phyloP scores from a whole-genome alignment of 2,329 filamentous ascomycete genomes.

The Beauveria sp. region DNA sequence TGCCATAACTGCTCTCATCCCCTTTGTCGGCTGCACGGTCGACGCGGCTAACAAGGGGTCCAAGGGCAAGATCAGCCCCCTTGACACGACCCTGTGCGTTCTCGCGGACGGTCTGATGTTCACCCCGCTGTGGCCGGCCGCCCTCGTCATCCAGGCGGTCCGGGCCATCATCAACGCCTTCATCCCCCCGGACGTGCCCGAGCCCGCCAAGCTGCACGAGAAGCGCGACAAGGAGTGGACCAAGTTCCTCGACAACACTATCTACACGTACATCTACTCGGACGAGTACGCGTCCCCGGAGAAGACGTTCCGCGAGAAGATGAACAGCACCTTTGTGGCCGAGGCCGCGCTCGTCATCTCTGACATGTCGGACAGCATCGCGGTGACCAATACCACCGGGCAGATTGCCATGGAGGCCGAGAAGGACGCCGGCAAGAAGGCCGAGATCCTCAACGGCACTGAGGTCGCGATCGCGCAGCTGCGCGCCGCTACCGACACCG shows the following conservation, averaged over 20 bases:
- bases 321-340: not conserved
- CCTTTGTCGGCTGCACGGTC: not conserved
- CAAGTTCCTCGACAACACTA: not conserved
- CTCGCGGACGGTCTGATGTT: not conserved
- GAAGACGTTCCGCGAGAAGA: not conserved
- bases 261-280: not conserved
- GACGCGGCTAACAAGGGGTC: not conserved
- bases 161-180: not conserved
- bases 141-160: not conserved
- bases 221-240: not conserved
- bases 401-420: not conserved
- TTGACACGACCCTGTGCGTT: not conserved
- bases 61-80: not conserved
- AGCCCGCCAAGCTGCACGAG: not conserved
- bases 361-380: not conserved
- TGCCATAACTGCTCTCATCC: not conserved
- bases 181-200: not conserved
- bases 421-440: not conserved
- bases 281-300: not conserved
- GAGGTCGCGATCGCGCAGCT: not conserved
- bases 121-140: not conserved
- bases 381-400: not conserved
- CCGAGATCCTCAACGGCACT: not conserved
- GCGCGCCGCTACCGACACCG: not conserved
- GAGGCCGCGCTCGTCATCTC: not conserved